phyloP scores from a whole-genome alignment of 2,329 filamentous ascomycete species.

The Aspergillaceae sp. region DNA sequence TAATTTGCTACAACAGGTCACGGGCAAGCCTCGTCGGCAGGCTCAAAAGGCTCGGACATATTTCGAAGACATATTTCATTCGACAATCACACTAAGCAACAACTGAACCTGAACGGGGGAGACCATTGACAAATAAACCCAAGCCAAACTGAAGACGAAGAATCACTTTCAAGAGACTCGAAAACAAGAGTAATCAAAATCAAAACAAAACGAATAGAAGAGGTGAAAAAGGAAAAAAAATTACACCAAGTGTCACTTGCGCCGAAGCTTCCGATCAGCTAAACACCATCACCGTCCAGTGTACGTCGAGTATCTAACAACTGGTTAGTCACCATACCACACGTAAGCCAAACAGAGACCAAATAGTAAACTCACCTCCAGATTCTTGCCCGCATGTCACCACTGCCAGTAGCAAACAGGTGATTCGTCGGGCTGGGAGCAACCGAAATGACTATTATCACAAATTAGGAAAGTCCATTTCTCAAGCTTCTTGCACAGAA shows the following conservation, averaged over 20 bases:
- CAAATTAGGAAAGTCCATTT: constrained; percentile 7
- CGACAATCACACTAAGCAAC: neutral
- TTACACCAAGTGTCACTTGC: constrained; percentile 21
- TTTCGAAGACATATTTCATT: too few relatives aligned
- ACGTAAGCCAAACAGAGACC: neutral
- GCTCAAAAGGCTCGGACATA: too few relatives aligned
- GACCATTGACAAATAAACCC: too few relatives aligned
- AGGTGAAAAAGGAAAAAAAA: constrained; percentile 4
- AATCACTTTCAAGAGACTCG: too few relatives aligned
- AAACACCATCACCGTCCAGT: constrained; percentile 29
- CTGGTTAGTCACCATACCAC: constrained; percentile 6
- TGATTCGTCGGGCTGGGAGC: constrained; percentile 82
- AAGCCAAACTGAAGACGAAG: too few relatives aligned
- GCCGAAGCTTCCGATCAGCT: constrained; percentile 21
- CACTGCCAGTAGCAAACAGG: constrained; percentile 91
- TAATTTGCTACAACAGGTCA: too few relatives aligned
- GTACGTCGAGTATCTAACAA: constrained; percentile 29
- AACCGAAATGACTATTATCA: constrained; percentile 71
- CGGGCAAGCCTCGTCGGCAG: too few relatives aligned
- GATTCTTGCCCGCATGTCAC: constrained; percentile 95
- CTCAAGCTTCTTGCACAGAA: neutral
- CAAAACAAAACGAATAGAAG: too few relatives aligned
- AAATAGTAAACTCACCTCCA: constrained; percentile 58
- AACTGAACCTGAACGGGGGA: constrained; percentile 6
- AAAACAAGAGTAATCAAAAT: too few relatives aligned